Percentiles rank a stretch among this genome's conserved stretches.
Evolutionary conservation across 805 yeast genomes (phyloP).

Genomic region (Nakazawaea populi): DNA sequence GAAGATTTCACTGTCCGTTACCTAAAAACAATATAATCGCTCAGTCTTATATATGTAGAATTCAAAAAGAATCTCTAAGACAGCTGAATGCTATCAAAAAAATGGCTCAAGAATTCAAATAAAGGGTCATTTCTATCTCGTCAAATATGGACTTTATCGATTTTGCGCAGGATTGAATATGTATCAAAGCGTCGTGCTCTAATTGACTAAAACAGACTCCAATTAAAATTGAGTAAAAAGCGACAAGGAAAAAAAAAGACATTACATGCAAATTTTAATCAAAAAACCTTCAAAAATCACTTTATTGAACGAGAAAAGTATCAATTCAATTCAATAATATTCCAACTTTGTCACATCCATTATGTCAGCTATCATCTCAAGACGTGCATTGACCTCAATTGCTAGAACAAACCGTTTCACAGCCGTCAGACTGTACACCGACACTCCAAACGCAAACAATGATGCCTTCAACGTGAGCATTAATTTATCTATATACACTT

Average conservation of each 20-base stretch:
- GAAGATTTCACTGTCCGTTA: too few relatives aligned
- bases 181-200: too few relatives aligned
- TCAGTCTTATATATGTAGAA: too few relatives aligned
- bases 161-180: too few relatives aligned
- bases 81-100: too few relatives aligned
- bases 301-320: not conserved
- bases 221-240: slow-evolving; percentile 2
- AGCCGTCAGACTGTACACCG: slow-evolving; percentile 31
- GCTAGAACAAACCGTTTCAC: slow-evolving; percentile 21
- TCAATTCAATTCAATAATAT: not conserved
- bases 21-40: too few relatives aligned
- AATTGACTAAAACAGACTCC: not conserved
- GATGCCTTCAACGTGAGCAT: slow-evolving; percentile 55
- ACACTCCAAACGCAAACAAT: slow-evolving; percentile 44
- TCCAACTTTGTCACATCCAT: not conserved
- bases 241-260: not conserved
- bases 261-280: not conserved
- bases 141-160: too few relatives aligned
- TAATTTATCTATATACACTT: not conserved
- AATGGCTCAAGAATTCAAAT: too few relatives aligned
- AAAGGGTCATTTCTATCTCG: too few relatives aligned
- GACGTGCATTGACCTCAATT: slow-evolving; percentile 31
- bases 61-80: too few relatives aligned
- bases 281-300: not conserved
- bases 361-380: slow-evolving; percentile 18